Base-by-base conservation (phyloP, 495 filamentous ascomycete genomes). In the Collariella sp. region DNA sequence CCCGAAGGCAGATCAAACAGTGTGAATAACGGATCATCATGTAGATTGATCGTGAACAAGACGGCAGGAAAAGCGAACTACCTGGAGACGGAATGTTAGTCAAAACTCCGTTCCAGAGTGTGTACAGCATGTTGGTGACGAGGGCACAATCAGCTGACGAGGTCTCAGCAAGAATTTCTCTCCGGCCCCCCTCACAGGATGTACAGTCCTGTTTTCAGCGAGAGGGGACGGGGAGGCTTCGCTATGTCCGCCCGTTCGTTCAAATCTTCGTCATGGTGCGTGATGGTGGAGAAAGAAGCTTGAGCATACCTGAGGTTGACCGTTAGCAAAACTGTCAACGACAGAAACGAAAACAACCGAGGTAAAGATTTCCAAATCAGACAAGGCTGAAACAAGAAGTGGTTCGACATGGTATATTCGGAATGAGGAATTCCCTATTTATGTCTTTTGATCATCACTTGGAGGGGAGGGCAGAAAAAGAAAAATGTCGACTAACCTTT, bases 171-270 rank as follows among this genome's bases (percentile, higher is more conserved):
- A 91, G 84, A 86, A 86, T 74, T 80, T 83, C 83, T 78, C 72
- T 72, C 63, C 62, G 66, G 67, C 73, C 73, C 76, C 79, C 72
- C 82, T 76, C 83, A 81, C 86, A 83, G 81, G 83, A 83, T 84
- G 91, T 95, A 88, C 91, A 94, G 80, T 50, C 80, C 83, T 81
- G 78, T 78, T 76, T 82, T 82, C 78, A 71, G 26, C 67, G 73
- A 82, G 80, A 75, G 75, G 76, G 71, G 70, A 69, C 74, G 65
- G 68, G 62, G 72, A 70, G 79, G 80, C 79, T 82, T 86, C 82
- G 77, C 80, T 95, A 83, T 94, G 90, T 91, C 90, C 90, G 90
- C 90, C 90, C 88, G 89, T 90, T 90, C 88, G 88, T 93, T 94
- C 86, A 89, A 88, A 68, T 67, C 33, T 83, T 84, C 67, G 57